Evolutionary conservation across 106 monocot species (phyloP), one percentile per base, ranked within the genome.

Genomic region (Dactylorhiza incarnata): DNA sequence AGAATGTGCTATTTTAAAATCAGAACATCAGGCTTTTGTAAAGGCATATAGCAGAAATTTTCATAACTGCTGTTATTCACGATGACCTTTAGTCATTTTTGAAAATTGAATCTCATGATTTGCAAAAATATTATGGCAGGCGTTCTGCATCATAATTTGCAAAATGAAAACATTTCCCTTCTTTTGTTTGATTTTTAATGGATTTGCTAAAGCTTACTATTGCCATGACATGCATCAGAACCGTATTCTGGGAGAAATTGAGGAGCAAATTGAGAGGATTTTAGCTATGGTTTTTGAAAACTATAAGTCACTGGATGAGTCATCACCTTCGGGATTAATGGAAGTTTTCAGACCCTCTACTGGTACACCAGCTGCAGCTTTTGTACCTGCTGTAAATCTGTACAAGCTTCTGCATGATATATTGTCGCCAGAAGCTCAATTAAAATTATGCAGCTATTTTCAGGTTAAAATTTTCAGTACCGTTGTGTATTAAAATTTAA

Each of bases 301-400:
- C 48, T 99, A 99, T 84, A 99, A 99, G 80, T 94, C 94, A 59
- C 73, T 99, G 65, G 94, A 99, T 73, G 97, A 99, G 71, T 89
- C 91, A 12, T 74, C 84, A 52, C 78, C 87, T 49, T 91, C 88
- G 7, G 97, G 97, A 55, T 77, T 99, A 71, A 71, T 80, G 62
- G 97, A 91, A 73, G 82, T 85, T 59, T 89, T 91, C 73, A 81
- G 77, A 59, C 84, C 97, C 70, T 78, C 91, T 48, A 85, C 75
- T 82, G 97, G 97, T 20, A 79, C 82, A 68, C 85, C 94, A 37
- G 91, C 94, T 75, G 83, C 91, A 71, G 89, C 82, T 16, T 62
- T 99, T 71, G 81, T 70, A 58, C 97, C 91, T 49, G 97, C 97
- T 77, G 78, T 99, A 45, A 94, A 89, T 80, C 79, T 99, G 9